phyloP scores from a whole-genome alignment of 768 basidiomycete genomes.

The Boletus insuetus region DNA sequence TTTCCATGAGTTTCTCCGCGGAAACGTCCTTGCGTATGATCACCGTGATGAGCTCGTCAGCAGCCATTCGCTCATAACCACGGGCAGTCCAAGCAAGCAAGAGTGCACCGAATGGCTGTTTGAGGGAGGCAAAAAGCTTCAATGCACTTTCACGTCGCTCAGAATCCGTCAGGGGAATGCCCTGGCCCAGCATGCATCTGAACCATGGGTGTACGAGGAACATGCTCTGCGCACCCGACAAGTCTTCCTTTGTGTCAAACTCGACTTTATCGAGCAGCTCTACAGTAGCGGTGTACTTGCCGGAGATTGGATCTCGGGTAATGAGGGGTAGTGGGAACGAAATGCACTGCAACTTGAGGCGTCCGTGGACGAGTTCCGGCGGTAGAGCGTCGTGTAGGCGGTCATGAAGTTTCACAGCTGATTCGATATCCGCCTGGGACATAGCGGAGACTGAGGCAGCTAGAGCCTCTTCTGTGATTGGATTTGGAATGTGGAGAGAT shows the following conservation, averaged over 20 bases:
- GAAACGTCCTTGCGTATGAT: slow-evolving; percentile 6
- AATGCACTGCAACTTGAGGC: slow-evolving; percentile 12
- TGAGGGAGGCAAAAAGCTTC: slow-evolving; percentile 4
- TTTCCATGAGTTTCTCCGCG: background rate
- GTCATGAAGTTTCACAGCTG: slow-evolving; percentile 5
- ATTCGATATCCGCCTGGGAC: background rate
- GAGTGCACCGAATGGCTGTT: slow-evolving; percentile 16
- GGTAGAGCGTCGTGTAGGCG: slow-evolving; percentile 1
- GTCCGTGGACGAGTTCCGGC: slow-evolving; percentile 9
- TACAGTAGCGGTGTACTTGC: background rate
- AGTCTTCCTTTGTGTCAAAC: slow-evolving; percentile 2
- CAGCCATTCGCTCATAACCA: slow-evolving; percentile 9
- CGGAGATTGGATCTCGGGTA: background rate
- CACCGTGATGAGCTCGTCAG: slow-evolving; percentile 7
- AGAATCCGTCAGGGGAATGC: background rate
- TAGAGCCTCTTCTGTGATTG: background rate
- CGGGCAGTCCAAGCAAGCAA: slow-evolving; percentile 2
- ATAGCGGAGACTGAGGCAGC: background rate
- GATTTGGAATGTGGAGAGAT: background rate
- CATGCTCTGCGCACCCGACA: slow-evolving; percentile 3
- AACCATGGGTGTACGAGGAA: slow-evolving; percentile 19
- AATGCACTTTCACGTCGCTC: background rate
- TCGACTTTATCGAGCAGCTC: slow-evolving; percentile 2
- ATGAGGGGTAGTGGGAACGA: background rate
- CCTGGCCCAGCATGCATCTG: background rate